Percentiles rank a stretch among this genome's conserved stretches.
Evolutionary conservation across 2,329 filamentous ascomycete species (phyloP).

Genomic region (Cladosporium sp.): DNA sequence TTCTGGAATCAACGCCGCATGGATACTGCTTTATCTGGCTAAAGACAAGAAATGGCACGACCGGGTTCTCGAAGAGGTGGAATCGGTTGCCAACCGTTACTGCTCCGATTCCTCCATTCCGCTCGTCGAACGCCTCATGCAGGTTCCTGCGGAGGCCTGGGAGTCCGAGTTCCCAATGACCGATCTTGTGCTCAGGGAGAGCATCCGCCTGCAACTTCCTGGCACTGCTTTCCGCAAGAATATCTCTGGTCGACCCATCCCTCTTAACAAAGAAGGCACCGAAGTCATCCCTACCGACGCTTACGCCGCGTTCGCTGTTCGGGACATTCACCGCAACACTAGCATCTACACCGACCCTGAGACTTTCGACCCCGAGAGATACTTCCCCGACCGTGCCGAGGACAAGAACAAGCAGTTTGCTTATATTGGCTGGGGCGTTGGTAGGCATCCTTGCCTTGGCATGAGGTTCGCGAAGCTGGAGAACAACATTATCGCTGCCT

Average conservation of each 20-base stretch:
- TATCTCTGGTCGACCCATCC: conserved; percentile 46
- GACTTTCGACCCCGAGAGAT: conserved; percentile 54
- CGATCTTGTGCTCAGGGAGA: conserved; percentile 55
- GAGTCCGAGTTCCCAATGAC: conserved; percentile 56
- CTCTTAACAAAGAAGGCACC: conserved; percentile 43
- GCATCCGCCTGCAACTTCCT: conserved; percentile 52
- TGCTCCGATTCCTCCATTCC: conserved; percentile 35
- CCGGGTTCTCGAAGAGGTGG: conserved; percentile 50
- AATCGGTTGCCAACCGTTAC: conserved; percentile 47
- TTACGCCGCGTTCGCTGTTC: conserved; percentile 49
- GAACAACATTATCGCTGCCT: conserved; percentile 51
- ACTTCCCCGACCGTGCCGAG: conserved; percentile 49
- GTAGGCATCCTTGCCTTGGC: conserved; percentile 46
- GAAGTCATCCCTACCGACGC: conserved; percentile 53
- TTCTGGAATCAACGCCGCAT: conserved; percentile 56
- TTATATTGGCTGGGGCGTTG: conserved; percentile 41
- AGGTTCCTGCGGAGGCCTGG: conserved; percentile 55
- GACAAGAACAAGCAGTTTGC: conserved; percentile 44
- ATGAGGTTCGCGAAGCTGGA: conserved; percentile 56
- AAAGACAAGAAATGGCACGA: conserved; percentile 48
- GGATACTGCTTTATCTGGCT: conserved; percentile 54
- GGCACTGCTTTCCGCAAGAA: conserved; percentile 57
- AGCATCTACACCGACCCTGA: conserved; percentile 51
- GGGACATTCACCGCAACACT: conserved; percentile 53
- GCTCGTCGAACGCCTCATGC: conserved; percentile 42